A percentile compares a stretch with the other conserved stretches of the same genome.
Evolutionary conservation across 768 basidiomycete genomes (phyloP).

Genomic region (Boletus subcaerulescens): DNA sequence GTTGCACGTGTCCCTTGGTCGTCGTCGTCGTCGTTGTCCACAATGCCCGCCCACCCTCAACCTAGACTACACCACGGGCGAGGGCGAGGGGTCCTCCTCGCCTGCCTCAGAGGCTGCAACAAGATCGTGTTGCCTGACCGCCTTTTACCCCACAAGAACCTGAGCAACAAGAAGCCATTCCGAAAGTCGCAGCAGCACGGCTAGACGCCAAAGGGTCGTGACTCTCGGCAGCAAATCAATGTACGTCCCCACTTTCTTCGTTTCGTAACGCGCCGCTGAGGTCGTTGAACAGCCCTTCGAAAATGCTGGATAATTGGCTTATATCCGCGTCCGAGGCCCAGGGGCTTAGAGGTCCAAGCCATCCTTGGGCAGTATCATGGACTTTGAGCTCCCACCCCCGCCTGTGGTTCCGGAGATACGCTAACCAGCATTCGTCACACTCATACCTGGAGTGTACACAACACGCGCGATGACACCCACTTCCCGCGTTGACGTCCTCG

Average conservation of each 20-base stretch:
- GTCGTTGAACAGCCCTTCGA: constrained; percentile 34
- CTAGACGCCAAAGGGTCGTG: constrained; percentile 92
- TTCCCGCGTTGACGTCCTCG: constrained; percentile 54
- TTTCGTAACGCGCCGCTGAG: constrained; percentile 3
- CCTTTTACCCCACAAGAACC: constrained; percentile 77
- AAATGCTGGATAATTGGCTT: constrained; percentile 57
- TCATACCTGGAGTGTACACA: constrained; percentile 57
- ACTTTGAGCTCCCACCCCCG: constrained; percentile 69
- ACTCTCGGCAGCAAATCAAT: constrained; percentile 83
- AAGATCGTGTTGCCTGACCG: constrained; percentile 66
- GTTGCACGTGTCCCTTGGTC: neutral
- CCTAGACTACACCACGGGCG: constrained; percentile 61
- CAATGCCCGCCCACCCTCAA: constrained; percentile 47
- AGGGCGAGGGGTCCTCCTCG: constrained; percentile 32
- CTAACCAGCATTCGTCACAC: constrained; percentile 45
- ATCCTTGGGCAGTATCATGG: constrained; percentile 41
- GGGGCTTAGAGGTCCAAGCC: constrained; percentile 44
- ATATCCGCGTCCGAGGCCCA: constrained; percentile 63
- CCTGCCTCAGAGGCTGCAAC: constrained; percentile 31
- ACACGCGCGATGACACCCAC: neutral
- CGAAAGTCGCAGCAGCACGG: constrained; percentile 66
- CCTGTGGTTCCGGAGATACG: constrained; percentile 51
- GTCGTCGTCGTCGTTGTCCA: constrained; percentile 10
- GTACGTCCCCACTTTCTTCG: constrained; percentile 41
- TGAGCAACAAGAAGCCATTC: constrained; percentile 80